Base-by-base conservation (phyloP, 495 filamentous ascomycete genomes). In the Neurospora tetraspora region DNA sequence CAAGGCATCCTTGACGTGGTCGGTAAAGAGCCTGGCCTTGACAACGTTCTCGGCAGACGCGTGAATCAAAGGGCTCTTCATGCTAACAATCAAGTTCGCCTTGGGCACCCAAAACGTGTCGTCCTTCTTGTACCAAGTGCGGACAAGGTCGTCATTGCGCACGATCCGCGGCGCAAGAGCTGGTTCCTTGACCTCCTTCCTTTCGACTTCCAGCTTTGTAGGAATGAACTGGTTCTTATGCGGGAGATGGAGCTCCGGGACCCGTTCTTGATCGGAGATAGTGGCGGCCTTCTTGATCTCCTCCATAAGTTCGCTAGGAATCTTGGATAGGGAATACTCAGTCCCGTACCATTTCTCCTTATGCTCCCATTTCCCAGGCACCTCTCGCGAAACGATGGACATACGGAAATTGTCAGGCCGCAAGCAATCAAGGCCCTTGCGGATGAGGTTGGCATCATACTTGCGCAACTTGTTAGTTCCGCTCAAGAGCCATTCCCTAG, bases 81-180 rank as follows among this genome's bases (percentile, higher is more conserved):
- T 86, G 69, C 89, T 92, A 47, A 97, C 87, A 76, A 93, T 87
- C 18, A 98, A 80, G 74, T 92, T 97, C 0, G 91, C 96, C 80
- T 97, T 98, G 2, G 96, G 96, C 5, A 99, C 96, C 96, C 96
- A 99, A 83, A 98, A 99, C 0, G 89, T 93, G 76, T 99, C 96
- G 76, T 99, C 96, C 82, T 98, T 98, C 87, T 99, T 99, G 82
- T 89, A 98, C 96, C 96, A 99, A n/a, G 92, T 89, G 39, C 96
- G 90, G 3, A 91, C 89, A 9, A 89, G 82, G 23, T 92, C 88
- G 74, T 97, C 96, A 77, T 96, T 93, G 74, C 95, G 91, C 73
- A 99, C 91, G 40, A 99, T 88, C 76, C 90, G 91, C 1, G 96
- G 96, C 18, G 89, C 85, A 72, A 91, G 88, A 5, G 89, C 83